phyloP scores from a whole-genome alignment of 2,329 filamentous ascomycete genomes.

The Colletotrichum coccodes region DNA sequence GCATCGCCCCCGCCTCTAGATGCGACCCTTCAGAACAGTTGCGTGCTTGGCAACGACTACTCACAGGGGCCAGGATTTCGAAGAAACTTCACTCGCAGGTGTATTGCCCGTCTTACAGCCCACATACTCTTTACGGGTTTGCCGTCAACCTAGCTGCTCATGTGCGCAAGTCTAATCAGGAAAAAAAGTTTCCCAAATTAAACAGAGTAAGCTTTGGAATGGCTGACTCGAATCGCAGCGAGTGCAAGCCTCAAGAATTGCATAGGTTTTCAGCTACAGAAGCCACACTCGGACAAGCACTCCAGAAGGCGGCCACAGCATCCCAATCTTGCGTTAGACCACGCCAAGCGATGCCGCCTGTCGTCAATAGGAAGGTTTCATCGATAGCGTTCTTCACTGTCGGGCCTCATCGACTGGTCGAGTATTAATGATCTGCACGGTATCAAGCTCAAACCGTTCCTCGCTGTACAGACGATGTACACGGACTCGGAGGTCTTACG shows the following conservation, averaged over 20 bases:
- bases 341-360: constrained; percentile 2
- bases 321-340: neutral
- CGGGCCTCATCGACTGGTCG: neutral
- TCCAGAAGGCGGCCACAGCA: constrained; percentile 1
- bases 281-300: constrained; percentile 2
- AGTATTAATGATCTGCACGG: neutral
- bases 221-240: neutral
- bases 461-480: neutral
- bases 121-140: constrained; percentile 8
- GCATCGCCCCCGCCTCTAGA: constrained; percentile 9
- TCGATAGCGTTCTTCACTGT: neutral
- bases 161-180: neutral
- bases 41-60: constrained; percentile 2
- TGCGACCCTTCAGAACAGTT: neutral
- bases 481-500: neutral
- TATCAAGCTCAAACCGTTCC: constrained; percentile 5
- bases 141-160: neutral
- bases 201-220: neutral
- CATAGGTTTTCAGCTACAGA: neutral
- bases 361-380: constrained; percentile 9
- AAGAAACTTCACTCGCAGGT: constrained; percentile 3
- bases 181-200: neutral
- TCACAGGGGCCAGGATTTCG: constrained; percentile 11
- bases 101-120: neutral
- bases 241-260: neutral